Evolutionary conservation across 2,329 filamentous ascomycete genomes (phyloP).

Genomic region (Ophiostoma tasmaniense): DNA sequence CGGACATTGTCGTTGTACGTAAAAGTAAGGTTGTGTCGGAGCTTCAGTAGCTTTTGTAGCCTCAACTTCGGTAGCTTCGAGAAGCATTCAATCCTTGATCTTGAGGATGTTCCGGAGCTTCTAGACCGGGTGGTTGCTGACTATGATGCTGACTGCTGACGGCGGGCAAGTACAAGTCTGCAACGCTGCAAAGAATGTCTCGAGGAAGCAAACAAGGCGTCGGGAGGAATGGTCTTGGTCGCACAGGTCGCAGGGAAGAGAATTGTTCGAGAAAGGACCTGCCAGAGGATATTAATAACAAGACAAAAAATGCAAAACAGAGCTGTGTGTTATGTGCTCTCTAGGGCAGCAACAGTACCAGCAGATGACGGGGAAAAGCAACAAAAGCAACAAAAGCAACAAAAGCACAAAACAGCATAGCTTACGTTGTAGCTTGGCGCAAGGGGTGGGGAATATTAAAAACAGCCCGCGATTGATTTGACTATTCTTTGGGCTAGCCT

Average conservation of each 20-base stretch:
- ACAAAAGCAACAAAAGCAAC: not conserved
- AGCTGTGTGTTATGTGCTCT: not conserved
- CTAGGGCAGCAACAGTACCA: not conserved
- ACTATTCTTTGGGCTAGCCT: not conserved
- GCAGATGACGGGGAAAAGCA: constrained; percentile 5
- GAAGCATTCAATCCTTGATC: not conserved
- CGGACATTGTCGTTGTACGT: constrained; percentile 15
- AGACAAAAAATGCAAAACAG: not conserved
- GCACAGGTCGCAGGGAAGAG: not conserved
- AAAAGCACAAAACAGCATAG: constrained; percentile 1
- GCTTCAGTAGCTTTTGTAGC: not conserved
- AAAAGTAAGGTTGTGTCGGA: not conserved
- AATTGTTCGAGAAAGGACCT: not conserved
- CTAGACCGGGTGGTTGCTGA: not conserved
- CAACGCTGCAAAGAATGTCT: not conserved
- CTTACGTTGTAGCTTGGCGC: constrained; percentile 14
- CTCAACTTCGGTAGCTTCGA: not conserved
- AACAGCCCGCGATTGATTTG: constrained; percentile 7
- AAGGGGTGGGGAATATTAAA: constrained; percentile 10
- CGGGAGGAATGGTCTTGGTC: not conserved
- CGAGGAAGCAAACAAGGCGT: not conserved
- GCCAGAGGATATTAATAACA: not conserved
- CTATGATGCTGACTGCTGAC: not conserved
- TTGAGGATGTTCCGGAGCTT: too few relatives aligned
- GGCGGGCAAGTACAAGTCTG: not conserved